These are phyloP conservation scores for Saccharomycopsis fodiens DNA, from an alignment of 805 yeast genomes.

Conservation along the genomic window DNA sequence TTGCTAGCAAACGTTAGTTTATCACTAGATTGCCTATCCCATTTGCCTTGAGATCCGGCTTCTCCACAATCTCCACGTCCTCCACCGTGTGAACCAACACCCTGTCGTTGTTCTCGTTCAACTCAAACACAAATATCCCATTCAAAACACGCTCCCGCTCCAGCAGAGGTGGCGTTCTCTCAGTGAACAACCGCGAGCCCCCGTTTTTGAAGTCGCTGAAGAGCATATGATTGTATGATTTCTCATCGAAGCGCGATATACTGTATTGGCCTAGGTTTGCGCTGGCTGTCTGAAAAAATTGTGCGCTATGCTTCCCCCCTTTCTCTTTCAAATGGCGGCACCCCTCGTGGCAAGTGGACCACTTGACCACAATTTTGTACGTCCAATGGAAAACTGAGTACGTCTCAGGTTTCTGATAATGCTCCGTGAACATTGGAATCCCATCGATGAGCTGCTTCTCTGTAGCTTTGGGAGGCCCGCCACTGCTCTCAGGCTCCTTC, in stretches of 20 bases:
- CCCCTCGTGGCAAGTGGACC: slow-evolving; percentile 49
- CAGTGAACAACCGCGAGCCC: slow-evolving; percentile 8
- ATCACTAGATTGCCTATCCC: slow-evolving; percentile 9
- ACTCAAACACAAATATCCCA: slow-evolving; percentile 62
- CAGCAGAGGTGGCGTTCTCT: background rate
- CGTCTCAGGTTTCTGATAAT: slow-evolving; percentile 1
- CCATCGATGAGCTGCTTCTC: slow-evolving; percentile 22
- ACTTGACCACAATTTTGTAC: slow-evolving; percentile 45
- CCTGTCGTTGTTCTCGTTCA: slow-evolving; percentile 45
- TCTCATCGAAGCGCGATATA: slow-evolving; percentile 4
- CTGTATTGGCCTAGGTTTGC: slow-evolving; percentile 4
- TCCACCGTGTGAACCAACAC: slow-evolving; percentile 62
- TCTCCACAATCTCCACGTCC: slow-evolving; percentile 52
- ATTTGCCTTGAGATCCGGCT: slow-evolving; percentile 20
- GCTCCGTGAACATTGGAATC: slow-evolving; percentile 15
- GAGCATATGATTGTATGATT: slow-evolving; percentile 1
- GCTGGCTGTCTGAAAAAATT: background rate
- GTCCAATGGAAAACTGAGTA: slow-evolving; percentile 25
- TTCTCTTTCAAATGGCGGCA: slow-evolving; percentile 37
- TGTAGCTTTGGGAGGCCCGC: slow-evolving; percentile 16
- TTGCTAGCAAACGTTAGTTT: background rate
- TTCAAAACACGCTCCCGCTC: slow-evolving; percentile 11
- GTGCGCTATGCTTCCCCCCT: background rate
- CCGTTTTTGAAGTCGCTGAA: slow-evolving; percentile 4
- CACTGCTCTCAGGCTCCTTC: slow-evolving; percentile 20